Base-by-base conservation (phyloP, 192 early-diverging fungal species). In the Coemansia sp. region DNA sequence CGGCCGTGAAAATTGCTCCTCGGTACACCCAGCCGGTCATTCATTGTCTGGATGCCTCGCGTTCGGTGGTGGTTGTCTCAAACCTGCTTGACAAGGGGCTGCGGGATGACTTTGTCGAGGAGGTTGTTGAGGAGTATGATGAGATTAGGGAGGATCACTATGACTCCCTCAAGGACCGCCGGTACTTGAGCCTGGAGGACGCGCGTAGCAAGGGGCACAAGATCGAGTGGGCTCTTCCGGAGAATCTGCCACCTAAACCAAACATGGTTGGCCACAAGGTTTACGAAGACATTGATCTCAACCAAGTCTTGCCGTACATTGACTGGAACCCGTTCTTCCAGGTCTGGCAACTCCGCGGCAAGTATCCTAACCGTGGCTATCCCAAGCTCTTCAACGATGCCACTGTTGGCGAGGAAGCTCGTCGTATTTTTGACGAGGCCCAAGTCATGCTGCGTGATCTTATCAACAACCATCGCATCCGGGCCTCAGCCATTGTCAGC, bases 301-400 rank as follows among this genome's bases (percentile, higher is more conserved):
- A 87, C 53, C 73, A 84, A 45, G 81, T 98, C 15, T 70, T 94
- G 32, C 79, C 86, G n/a, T 92, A 92, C 68, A 96, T 98, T 57
- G 96, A 98, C 79, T 98, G 96, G 95, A 98, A 95, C 61, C 96
- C 96, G 39, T 98, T 98, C 89, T 98, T 98, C 88, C 96, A 98
- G 76, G 94, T 94, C 15, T 98, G 93, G 92, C 96, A 98, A 83
- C 85, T 98, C 23, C 87, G 96, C 26, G 96, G 95, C 61, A 93
- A 91, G 70, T 98, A 98, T 71, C 95, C 95, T 18, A 98, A 98
- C 86, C 92, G 96, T 64, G 95, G 96, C 26, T 98, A 89, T 73
- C 96, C 96, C 68, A 96, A 96, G 87, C 94, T 98, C 69, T 98
- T 98, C 83, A 92, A 95, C 62, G 96, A 98, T 75, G 94, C 95